These are phyloP conservation scores for Xylaria cubensis DNA, from an alignment of 495 filamentous ascomycete genomes.

Conservation along the genomic window DNA sequence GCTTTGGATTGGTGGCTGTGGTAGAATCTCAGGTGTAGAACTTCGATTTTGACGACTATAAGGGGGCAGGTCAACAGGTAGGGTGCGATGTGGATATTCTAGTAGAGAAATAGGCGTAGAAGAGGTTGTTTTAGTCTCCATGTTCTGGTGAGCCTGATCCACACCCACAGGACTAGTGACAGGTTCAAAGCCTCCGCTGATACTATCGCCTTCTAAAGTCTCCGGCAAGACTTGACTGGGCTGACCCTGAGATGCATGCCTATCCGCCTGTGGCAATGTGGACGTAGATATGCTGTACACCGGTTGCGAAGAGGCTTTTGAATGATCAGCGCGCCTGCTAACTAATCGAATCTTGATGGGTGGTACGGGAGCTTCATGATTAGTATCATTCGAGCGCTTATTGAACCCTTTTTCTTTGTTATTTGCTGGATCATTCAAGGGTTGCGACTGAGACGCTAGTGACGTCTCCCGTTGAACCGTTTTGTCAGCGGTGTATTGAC, in stretches of 20 bases:
- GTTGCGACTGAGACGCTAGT: background rate
- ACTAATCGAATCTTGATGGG: background rate
- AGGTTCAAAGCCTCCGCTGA: background rate
- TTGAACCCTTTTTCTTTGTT: background rate
- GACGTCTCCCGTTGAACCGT: background rate
- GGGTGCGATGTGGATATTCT: background rate
- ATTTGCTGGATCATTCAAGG: background rate
- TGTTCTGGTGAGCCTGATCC: background rate
- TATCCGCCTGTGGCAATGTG: background rate
- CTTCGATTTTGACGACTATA: background rate
- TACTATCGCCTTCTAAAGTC: background rate
- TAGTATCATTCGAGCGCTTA: background rate
- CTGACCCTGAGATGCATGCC: background rate
- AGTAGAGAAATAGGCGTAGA: background rate
- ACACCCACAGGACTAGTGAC: background rate
- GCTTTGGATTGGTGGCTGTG: background rate
- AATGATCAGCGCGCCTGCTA: background rate
- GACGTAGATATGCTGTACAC: background rate
- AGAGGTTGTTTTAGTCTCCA: background rate
- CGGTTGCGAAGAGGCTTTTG: background rate
- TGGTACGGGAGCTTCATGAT: background rate
- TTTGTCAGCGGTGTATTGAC: background rate
- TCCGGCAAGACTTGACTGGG: background rate
- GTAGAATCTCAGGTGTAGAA: background rate
- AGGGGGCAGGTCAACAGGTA: background rate